phyloP scores from a whole-genome alignment of 2,329 filamentous ascomycete species.

The Fusarium setosum region DNA sequence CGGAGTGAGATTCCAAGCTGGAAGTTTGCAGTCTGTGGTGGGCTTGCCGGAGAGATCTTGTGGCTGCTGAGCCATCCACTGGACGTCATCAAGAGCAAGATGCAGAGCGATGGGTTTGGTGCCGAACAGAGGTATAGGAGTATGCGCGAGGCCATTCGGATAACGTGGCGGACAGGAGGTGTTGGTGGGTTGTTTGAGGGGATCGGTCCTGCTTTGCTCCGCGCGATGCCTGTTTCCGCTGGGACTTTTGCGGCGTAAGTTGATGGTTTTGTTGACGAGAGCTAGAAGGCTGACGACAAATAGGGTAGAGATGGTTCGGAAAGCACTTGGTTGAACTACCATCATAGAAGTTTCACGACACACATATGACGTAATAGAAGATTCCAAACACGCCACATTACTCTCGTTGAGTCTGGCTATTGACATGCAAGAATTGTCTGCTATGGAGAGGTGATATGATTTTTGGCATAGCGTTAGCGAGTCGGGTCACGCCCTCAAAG shows the following conservation, averaged over 20 bases:
- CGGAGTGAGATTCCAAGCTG: slow-evolving; percentile 8
- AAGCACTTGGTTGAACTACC: background rate
- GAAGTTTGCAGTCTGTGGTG: slow-evolving; percentile 12
- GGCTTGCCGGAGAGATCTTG: slow-evolving; percentile 4
- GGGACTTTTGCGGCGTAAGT: slow-evolving; percentile 10
- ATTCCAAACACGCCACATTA: no score
- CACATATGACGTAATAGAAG: no score
- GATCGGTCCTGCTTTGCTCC: slow-evolving; percentile 1
- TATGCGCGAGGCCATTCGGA: background rate
- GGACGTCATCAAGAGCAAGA: slow-evolving; percentile 19
- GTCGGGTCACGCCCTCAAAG: no score
- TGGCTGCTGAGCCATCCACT: slow-evolving; percentile 4
- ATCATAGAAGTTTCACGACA: background rate
- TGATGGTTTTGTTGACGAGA: no score
- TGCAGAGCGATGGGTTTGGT: slow-evolving; percentile 12
- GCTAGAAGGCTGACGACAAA: background rate
- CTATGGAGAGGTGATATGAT: no score
- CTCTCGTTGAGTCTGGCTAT: no score
- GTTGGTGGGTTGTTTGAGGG: background rate
- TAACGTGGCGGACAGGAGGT: background rate
- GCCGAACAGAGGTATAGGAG: background rate
- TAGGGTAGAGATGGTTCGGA: background rate
- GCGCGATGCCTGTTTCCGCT: slow-evolving; percentile 17
- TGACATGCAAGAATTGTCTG: no score
- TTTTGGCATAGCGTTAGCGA: no score